Evolutionary conservation across 2,329 filamentous ascomycete species (phyloP).

Genomic region (Phyllosticta ampelicida): DNA sequence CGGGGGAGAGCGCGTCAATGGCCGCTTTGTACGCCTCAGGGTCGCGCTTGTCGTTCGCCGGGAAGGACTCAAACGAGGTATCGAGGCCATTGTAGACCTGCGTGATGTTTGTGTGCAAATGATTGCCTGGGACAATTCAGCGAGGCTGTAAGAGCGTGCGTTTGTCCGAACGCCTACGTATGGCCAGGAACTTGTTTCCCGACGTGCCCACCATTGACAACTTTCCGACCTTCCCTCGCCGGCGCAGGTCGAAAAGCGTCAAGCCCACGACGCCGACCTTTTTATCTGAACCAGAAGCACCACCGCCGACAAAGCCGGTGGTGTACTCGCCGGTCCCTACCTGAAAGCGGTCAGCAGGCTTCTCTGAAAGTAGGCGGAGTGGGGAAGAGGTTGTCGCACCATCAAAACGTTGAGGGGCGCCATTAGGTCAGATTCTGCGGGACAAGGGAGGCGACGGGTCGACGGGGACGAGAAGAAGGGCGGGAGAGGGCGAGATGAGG

Average conservation of each 20-base stretch:
- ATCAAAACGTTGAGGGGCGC: slow-evolving; percentile 40
- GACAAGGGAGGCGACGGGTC: neutral
- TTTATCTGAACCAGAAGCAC: slow-evolving; percentile 81
- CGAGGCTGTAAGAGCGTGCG: neutral
- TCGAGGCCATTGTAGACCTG: slow-evolving; percentile 83
- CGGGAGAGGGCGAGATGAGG: neutral
- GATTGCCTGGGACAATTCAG: slow-evolving; percentile 48
- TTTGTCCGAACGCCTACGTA: slow-evolving; percentile 47
- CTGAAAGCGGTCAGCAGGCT: slow-evolving; percentile 23
- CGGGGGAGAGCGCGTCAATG: slow-evolving; percentile 70
- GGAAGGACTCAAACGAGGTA: slow-evolving; percentile 75
- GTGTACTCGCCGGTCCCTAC: slow-evolving; percentile 95
- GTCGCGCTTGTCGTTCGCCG: slow-evolving; percentile 60
- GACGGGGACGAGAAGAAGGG: neutral
- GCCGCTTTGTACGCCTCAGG: slow-evolving; percentile 78
- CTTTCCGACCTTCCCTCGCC: slow-evolving; percentile 76
- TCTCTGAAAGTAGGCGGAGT: neutral
- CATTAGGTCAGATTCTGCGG: slow-evolving; percentile 23
- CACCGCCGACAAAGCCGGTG: slow-evolving; percentile 80
- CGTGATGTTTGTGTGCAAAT: slow-evolving; percentile 78
- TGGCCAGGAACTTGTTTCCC: slow-evolving; percentile 82
- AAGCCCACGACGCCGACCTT: slow-evolving; percentile 90
- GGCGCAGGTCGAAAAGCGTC: slow-evolving; percentile 77
- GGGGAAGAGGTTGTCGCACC: slow-evolving; percentile 18
- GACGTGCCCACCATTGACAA: slow-evolving; percentile 85